Conservation (phyloP, 345 rosid species). For the Salix arbutifolia region DNA sequence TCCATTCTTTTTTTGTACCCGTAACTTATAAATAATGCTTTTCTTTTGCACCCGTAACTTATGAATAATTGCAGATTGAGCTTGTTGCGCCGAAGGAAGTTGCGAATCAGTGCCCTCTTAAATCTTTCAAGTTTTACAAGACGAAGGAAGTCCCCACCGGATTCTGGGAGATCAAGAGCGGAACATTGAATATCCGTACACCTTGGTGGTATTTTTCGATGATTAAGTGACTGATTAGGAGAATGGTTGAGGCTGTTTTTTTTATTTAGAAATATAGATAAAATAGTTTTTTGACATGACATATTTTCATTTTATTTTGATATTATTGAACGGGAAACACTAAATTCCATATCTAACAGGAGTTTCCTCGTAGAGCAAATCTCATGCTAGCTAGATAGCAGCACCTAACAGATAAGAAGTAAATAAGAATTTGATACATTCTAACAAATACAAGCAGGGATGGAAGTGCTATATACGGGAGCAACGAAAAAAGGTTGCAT, state of each 20-base stretch:
- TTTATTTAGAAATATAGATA: too few species aligned
- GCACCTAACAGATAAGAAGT: too few species aligned
- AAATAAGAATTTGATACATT: neutral
- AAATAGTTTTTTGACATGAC: too few species aligned
- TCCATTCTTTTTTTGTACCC: too few species aligned
- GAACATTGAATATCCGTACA: constrained; percentile 41
- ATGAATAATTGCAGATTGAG: constrained; percentile 32
- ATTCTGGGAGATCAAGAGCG: constrained; percentile 39
- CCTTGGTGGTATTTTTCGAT: constrained; percentile 51
- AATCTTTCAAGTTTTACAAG: constrained; percentile 42
- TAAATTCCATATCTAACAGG: too few species aligned
- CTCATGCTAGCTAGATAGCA: too few species aligned
- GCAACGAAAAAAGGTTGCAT: constrained; percentile 22
- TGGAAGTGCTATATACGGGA: constrained; percentile 55
- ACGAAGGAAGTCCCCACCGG: constrained; percentile 55
- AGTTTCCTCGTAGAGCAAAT: too few species aligned
- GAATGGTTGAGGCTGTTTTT: too few species aligned
- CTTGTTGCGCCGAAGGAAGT: constrained; percentile 47
- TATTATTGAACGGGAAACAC: too few species aligned
- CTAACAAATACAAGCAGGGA: constrained; percentile 34
- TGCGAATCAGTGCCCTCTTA: constrained; percentile 44
- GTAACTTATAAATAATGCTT: too few species aligned
- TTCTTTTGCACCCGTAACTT: neutral
- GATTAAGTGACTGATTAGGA: neutral
- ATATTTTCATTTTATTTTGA: too few species aligned